Conservation (phyloP, 2,329 filamentous ascomycete species). For the Fusarium napiforme region DNA sequence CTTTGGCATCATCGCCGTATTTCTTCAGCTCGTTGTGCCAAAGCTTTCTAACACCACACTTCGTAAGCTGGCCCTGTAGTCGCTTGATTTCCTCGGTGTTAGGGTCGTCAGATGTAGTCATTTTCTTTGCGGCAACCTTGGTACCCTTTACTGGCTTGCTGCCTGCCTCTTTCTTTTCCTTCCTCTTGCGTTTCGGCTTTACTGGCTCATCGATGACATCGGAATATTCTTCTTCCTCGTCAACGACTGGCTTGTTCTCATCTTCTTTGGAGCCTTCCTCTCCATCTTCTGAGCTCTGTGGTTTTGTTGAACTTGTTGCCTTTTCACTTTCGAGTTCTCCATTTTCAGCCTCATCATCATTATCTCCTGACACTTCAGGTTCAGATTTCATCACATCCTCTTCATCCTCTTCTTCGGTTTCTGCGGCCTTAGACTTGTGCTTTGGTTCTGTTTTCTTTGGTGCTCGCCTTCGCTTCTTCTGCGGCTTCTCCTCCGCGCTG, state of each 20-base stretch:
- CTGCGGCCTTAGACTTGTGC: constrained; percentile 36
- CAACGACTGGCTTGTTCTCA: constrained; percentile 35
- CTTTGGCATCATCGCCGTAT: constrained; percentile 75
- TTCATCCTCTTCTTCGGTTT: constrained; percentile 41
- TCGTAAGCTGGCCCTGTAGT: constrained; percentile 84
- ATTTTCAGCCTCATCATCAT: constrained; percentile 6
- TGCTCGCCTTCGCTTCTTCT: constrained; percentile 34
- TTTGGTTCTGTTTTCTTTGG: constrained; percentile 7
- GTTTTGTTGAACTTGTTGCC: not conserved
- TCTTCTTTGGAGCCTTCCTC: constrained; percentile 27
- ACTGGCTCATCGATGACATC: constrained; percentile 78
- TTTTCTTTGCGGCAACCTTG: constrained; percentile 47
- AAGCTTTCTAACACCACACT: constrained; percentile 92
- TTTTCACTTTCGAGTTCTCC: not conserved
- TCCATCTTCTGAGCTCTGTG: constrained; percentile 7
- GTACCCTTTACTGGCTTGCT: constrained; percentile 43
- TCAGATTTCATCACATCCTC: constrained; percentile 25
- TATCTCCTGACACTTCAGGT: constrained; percentile 4
- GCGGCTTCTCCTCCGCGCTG: constrained; percentile 42
- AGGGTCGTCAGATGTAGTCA: constrained; percentile 58
- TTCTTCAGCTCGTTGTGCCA: constrained; percentile 88
- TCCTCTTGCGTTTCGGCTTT: constrained; percentile 68
- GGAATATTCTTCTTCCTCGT: constrained; percentile 55
- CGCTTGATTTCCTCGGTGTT: constrained; percentile 87
- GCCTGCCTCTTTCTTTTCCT: constrained; percentile 48